Evolutionary conservation across 129 eudicot species (phyloP).

Genomic region (Oenanthe sinensis): DNA sequence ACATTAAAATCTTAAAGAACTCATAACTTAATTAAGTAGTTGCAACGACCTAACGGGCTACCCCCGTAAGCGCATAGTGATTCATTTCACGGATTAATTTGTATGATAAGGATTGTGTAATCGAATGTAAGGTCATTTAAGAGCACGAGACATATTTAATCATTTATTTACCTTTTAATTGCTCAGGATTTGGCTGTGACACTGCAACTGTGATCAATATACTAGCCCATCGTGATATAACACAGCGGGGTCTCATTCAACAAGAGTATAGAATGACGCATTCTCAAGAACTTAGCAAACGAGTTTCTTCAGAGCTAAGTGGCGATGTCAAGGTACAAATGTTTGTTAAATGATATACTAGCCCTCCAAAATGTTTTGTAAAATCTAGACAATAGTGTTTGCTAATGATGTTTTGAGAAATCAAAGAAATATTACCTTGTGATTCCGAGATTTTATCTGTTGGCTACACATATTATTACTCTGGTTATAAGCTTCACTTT

Average conservation of each 20-base stretch:
- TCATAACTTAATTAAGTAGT: not conserved
- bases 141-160: not conserved
- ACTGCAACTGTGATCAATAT: slow-evolving; percentile 52
- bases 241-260: slow-evolving; percentile 71
- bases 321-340: slow-evolving; percentile 57
- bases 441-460: not conserved
- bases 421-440: not conserved
- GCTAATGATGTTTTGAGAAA: not conserved
- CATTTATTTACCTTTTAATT: not conserved
- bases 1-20: not conserved
- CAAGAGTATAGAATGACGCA: slow-evolving; percentile 61
- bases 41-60: not conserved
- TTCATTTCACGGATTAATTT: not conserved
- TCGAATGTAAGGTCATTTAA: not conserved
- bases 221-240: slow-evolving; percentile 79
- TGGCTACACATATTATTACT: not conserved
- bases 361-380: slow-evolving; percentile 7
- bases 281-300: slow-evolving; percentile 52
- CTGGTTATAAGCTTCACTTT: not conserved
- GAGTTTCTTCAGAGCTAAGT: slow-evolving; percentile 64
- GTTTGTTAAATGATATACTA: not conserved
- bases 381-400: not conserved
- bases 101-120: not conserved
- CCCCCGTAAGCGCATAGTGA: not conserved
- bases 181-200: slow-evolving; percentile 85